Evolutionary conservation across 352 stramenopile species (phyloP).

Genomic region (Globisporangium perplexum): DNA sequence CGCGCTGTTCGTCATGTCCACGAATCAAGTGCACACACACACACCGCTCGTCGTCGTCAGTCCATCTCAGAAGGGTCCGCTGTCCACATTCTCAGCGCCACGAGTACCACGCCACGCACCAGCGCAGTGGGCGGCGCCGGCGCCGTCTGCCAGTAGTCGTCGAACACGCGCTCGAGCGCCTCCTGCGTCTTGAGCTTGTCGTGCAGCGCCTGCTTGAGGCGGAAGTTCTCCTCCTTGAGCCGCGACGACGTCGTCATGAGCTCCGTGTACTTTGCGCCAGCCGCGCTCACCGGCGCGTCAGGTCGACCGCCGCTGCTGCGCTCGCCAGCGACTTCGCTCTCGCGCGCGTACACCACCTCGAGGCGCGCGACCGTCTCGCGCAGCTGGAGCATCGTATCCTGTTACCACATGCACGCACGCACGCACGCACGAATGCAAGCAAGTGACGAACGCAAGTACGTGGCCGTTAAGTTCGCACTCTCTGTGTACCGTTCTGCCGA

Average conservation of each 20-base stretch:
- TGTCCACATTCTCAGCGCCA: no score
- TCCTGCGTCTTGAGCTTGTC: slow-evolving; percentile 29
- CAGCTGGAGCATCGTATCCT: slow-evolving; percentile 44
- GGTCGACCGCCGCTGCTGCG: not conserved
- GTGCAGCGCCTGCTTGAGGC: slow-evolving; percentile 22
- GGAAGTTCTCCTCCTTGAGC: slow-evolving; percentile 22
- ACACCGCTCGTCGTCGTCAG: not conserved
- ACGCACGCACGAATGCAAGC: no score
- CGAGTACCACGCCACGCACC: not conserved
- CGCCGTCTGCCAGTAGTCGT: slow-evolving; percentile 12
- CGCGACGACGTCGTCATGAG: slow-evolving; percentile 27
- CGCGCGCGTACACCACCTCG: slow-evolving; percentile 25
- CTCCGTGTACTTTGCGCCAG: slow-evolving; percentile 24
- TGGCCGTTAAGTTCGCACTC: not conserved
- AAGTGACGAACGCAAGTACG: not conserved
- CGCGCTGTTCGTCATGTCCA: not conserved
- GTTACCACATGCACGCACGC: not conserved
- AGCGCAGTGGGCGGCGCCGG: not conserved
- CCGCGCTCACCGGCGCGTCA: not conserved
- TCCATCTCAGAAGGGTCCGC: not conserved
- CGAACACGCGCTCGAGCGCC: slow-evolving; percentile 24
- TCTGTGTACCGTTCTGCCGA: not conserved
- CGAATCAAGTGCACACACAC: not conserved
- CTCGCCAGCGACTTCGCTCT: slow-evolving; percentile 8
- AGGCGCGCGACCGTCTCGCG: slow-evolving; percentile 42